Evolutionary conservation across 768 basidiomycete genomes (phyloP).

Genomic region (Boletales sp.): DNA sequence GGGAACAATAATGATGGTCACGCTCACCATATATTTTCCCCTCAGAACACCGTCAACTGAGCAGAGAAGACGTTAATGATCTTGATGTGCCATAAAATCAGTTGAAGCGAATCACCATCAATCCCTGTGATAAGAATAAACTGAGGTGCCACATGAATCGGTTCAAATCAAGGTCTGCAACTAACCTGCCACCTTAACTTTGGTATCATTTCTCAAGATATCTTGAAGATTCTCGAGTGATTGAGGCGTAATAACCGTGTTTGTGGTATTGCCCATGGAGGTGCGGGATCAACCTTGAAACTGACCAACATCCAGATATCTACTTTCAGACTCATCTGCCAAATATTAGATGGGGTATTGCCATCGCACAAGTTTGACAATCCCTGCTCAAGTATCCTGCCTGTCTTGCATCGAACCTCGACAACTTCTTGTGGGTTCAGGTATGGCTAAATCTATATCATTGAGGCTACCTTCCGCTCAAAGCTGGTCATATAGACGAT

Average conservation of each 20-base stretch:
- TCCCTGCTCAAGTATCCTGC: conserved; percentile 52
- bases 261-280: conserved; percentile 8
- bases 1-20: background rate
- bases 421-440: conserved; percentile 59
- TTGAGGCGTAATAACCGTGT: conserved; percentile 39
- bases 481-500: conserved; percentile 45
- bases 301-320: background rate
- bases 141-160: background rate
- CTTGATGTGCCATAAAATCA: background rate
- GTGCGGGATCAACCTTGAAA: background rate
- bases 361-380: conserved; percentile 30
- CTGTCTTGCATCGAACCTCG: conserved; percentile 47
- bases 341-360: conserved; percentile 7
- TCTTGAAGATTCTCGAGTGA: conserved; percentile 54
- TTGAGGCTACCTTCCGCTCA: background rate
- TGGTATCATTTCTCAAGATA: conserved; percentile 60
- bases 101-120: conserved; percentile 51
- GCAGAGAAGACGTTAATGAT: conserved; percentile 5
- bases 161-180: conserved; percentile 6
- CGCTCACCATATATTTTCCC: conserved; percentile 86
- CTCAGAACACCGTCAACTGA: conserved; percentile 90
- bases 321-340: background rate
- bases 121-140: conserved; percentile 39
- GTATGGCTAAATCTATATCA: conserved; percentile 32
- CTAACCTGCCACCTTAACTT: conserved; percentile 92